phyloP scores from a whole-genome alignment of 768 basidiomycete species.

The Hypholoma fasciculare region DNA sequence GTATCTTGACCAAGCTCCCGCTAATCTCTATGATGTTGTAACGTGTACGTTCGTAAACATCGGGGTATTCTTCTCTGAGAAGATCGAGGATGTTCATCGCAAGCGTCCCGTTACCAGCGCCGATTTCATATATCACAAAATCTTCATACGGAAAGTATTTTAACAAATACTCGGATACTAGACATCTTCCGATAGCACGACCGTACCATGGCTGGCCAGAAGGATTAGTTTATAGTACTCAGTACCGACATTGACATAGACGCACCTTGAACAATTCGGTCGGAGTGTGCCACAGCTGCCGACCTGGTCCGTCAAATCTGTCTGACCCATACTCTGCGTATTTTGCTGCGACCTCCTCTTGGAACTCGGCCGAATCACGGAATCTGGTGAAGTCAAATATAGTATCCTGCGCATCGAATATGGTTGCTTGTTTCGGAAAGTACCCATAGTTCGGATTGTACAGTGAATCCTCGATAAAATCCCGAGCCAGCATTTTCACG shows the following conservation, averaged over 20 bases:
- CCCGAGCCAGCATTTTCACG: constrained; percentile 93
- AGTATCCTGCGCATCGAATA: constrained; percentile 67
- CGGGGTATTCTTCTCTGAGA: constrained; percentile 75
- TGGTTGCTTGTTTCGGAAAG: constrained; percentile 90
- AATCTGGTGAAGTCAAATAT: constrained; percentile 70
- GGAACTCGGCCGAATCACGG: constrained; percentile 73
- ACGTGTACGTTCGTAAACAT: constrained; percentile 89
- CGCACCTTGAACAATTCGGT: constrained; percentile 94
- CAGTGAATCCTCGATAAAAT: constrained; percentile 94
- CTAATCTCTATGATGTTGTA: constrained; percentile 98
- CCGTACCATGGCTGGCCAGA: constrained; percentile 86
- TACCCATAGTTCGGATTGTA: constrained; percentile 99
- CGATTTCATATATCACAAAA: constrained; percentile 95
- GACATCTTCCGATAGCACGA: constrained; percentile 83
- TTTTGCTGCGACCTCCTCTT: constrained; percentile 73
- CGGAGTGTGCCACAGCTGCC: constrained; percentile 98
- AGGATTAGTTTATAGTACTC: neutral
- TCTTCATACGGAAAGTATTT: constrained; percentile 97
- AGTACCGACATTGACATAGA: neutral
- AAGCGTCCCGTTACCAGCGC: constrained; percentile 96
- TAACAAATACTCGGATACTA: constrained; percentile 89
- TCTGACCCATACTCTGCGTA: constrained; percentile 74
- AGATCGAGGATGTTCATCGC: constrained; percentile 87
- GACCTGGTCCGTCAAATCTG: constrained; percentile 66
- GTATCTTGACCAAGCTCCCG: constrained; percentile 69